Base-by-base conservation (phyloP, 2,329 filamentous ascomycete species). In the Beauveria brongniartii region DNA sequence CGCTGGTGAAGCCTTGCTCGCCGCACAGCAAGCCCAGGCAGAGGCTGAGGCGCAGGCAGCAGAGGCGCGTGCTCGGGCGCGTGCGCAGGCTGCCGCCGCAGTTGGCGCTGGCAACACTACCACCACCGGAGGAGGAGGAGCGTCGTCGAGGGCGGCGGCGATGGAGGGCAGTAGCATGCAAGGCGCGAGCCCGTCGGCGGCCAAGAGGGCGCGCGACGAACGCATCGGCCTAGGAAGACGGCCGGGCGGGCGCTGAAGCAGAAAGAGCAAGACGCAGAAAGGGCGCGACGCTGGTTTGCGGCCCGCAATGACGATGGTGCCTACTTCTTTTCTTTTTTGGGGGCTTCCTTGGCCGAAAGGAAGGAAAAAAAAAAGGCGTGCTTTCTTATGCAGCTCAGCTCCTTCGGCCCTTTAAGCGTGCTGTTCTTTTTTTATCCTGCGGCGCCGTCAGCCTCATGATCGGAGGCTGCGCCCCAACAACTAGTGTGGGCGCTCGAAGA, bases 1-100 rank as follows among this genome's bases (percentile, higher is more conserved):
- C 63, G 76, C 75, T 26, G 73, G 73, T 58, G 73, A 78, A 63
- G 75, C 74, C 37, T 69, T 72, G 18, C 69, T 68, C 24, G 70
- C 69, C 10, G 69, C 70, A 20, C 73, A 75, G 55, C 67, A 70
- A 46, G 71, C 69, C 10, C 63, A 65, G 16, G 65, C 69, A 28
- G 69, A 68, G 3, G 68, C 67, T 14, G 52, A 47, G 56, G 55
- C 44, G 26, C 55, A 24, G 52, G 63, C 56, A 56, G 57, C 56
- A 1, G 56, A 52, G 37, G 56, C 56, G 56, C 56, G 62, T 16
- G 52, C 58, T 20, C 63, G 47, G 57, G 47, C 30, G 43, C n/a
- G 44, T 26, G 52, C 50, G 50, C 28, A 50, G 47, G 40, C 44
- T 26, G 37, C 56, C 46, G 53, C 43, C 51, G 48, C 41, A 52